Percentiles rank a stretch among this genome's conserved stretches.
Evolutionary conservation across 2,329 filamentous ascomycete species (phyloP).

Genomic region (Chaetoscypha palmicola): DNA sequence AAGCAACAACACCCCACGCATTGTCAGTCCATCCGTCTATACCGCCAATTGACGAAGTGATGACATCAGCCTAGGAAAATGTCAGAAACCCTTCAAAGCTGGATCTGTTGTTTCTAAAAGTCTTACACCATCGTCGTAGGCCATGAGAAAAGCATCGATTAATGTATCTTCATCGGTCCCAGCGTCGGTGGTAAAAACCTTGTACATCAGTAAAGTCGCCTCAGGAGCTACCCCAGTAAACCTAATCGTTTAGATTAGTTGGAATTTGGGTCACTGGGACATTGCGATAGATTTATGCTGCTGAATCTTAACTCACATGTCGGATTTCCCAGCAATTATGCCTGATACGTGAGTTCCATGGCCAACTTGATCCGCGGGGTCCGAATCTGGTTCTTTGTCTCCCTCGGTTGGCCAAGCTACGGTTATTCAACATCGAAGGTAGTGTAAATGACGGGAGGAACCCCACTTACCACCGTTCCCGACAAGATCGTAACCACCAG

Average conservation of each 20-base stretch:
- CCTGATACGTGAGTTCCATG: slow-evolving; percentile 17
- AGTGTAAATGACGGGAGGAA: no score
- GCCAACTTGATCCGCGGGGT: slow-evolving; percentile 11
- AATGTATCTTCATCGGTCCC: not conserved
- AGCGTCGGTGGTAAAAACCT: not conserved
- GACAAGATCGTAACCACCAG: slow-evolving; percentile 2
- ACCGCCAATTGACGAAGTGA: slow-evolving; percentile 2
- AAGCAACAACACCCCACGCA: slow-evolving; percentile 1
- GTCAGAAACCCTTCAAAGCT: not conserved
- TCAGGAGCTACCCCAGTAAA: slow-evolving; percentile 2
- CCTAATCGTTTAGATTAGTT: not conserved
- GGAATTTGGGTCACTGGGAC: not conserved
- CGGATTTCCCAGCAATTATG: slow-evolving; percentile 3
- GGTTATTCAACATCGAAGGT: not conserved
- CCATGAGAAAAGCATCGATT: slow-evolving; percentile 3
- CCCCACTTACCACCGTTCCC: not conserved
- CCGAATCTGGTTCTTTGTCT: slow-evolving; percentile 4
- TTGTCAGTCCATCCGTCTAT: not conserved
- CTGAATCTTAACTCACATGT: not conserved
- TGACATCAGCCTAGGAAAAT: not conserved
- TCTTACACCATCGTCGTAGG: slow-evolving; percentile 2
- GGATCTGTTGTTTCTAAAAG: no score
- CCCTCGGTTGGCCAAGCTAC: not conserved
- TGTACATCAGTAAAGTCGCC: not conserved
- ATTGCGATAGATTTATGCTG: not conserved